These are phyloP conservation scores for Coemansia guatemalensis DNA, from an alignment of 192 early-diverging fungal species.

Conservation along the genomic window DNA sequence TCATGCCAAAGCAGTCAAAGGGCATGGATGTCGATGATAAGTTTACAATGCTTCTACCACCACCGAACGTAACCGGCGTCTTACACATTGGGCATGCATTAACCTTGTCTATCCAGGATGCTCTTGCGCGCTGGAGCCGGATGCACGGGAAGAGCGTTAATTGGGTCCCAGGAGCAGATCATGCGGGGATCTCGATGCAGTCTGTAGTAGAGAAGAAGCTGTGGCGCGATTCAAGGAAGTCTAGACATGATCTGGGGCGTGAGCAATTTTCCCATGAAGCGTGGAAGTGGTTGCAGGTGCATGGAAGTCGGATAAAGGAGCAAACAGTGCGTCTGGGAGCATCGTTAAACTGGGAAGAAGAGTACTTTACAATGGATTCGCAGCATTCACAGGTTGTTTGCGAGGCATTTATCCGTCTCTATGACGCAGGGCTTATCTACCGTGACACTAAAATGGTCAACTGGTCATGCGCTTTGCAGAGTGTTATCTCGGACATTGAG, in stretches of 20 bases:
- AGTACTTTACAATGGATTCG: slow-evolving; percentile 91
- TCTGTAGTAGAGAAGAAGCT: slow-evolving; percentile 93
- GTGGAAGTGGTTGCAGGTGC: slow-evolving; percentile 83
- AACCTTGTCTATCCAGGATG: slow-evolving; percentile 85
- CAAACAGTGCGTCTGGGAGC: slow-evolving; percentile 82
- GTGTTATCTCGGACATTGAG: slow-evolving; percentile 96
- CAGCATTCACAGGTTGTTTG: slow-evolving; percentile 70
- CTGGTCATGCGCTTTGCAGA: slow-evolving; percentile 93
- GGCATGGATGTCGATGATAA: slow-evolving; percentile 10
- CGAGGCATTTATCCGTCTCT: slow-evolving; percentile 87
- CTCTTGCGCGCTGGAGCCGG: slow-evolving; percentile 73
- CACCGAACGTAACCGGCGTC: slow-evolving; percentile 96
- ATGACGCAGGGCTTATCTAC: slow-evolving; percentile 88
- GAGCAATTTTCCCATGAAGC: slow-evolving; percentile 80
- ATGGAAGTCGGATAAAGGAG: slow-evolving; percentile 76
- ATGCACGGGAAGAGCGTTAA: slow-evolving; percentile 90
- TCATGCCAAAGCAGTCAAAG: slow-evolving; percentile 51
- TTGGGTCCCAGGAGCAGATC: slow-evolving; percentile 96
- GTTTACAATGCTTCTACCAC: slow-evolving; percentile 90
- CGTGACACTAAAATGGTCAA: slow-evolving; percentile 91
- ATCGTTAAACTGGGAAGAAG: slow-evolving; percentile 85
- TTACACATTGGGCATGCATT: slow-evolving; percentile 93
- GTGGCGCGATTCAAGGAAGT: slow-evolving; percentile 43
- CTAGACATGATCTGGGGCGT: slow-evolving; percentile 86
- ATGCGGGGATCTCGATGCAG: slow-evolving; percentile 97